Evolutionary conservation across 306 rosid genomes (phyloP), one percentile per base, ranked within the genome.

Genomic region (Mimosa bimucronata): DNA sequence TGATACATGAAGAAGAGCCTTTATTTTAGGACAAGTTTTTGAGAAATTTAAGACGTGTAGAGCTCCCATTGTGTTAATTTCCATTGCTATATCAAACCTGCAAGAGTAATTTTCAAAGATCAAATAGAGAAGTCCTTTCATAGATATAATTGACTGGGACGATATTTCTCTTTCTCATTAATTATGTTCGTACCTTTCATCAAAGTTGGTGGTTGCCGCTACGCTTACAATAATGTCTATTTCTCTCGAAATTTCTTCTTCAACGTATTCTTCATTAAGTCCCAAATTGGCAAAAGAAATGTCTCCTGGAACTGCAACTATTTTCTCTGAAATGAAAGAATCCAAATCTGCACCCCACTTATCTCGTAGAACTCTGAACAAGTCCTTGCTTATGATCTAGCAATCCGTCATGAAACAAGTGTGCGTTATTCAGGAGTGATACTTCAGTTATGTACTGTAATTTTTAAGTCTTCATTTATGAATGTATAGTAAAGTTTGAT

Each of bases 1-100:
- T 46, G 94, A 88, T 7, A 74, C 58, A 5, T 86, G 94, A 70
- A 88, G 74, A 31, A 84, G 37, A 25, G 44, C 21, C 46, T 84
- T 64, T 29, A 84, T 1, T 2, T 25, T 74, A 3, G 11, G 31
- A 71, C 91, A 88, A 1, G 71, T 76, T 61, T 82, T 84, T 12
- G 91, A 88, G 6, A 86, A 67, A 79, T 55, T 81, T 61, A 86
- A 28, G 34, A 84, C 81, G 16, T 89, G 55, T 12, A 81, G 30
- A 72, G 81, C 79, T 0, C 91, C 88, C 79, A 44, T 74, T 55
- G 88, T 82, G 68, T 90, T 90, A 7, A 73, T 79, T 1, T 45
- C 80, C 44, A 86, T 21, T 0, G 83, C 74, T 11, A 84, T n/a
- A 38, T 88, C 91, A 73, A 81, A 88, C 48, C 91, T 89, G 34